Percentiles rank a stretch among this genome's conserved stretches.
These are phyloP conservation scores for Pythium phragmiticola DNA, from an alignment of 352 stramenopile genomes.

Conservation along the genomic window DNA sequence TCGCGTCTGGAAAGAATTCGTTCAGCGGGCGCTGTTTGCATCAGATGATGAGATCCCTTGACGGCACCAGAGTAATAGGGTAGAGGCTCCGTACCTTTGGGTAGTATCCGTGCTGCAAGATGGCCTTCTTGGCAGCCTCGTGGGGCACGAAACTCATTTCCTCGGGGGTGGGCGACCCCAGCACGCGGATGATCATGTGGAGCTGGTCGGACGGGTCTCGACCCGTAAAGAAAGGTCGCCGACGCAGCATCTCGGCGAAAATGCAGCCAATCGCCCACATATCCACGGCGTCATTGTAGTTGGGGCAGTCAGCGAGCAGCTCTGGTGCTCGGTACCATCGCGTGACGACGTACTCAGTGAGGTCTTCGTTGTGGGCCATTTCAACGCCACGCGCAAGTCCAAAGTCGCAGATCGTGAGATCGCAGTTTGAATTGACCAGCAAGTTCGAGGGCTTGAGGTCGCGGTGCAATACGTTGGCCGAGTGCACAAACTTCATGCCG, in stretches of 20 bases:
- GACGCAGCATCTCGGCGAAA: constrained; percentile 98
- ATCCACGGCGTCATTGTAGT: constrained; percentile 97
- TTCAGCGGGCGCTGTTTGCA: constrained; percentile 51
- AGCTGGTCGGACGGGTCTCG: constrained; percentile 81
- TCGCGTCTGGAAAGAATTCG: constrained; percentile 87
- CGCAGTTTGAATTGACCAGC: constrained; percentile 93
- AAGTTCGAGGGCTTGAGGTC: constrained; percentile 99
- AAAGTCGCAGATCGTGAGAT: constrained; percentile 92
- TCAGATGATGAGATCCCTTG: neutral
- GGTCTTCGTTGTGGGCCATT: constrained; percentile 47
- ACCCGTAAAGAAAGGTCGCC: constrained; percentile 90
- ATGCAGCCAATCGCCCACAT: constrained; percentile 98
- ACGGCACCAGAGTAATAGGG: neutral
- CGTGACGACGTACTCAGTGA: constrained; percentile 92
- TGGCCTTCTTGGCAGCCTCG: constrained; percentile 81
- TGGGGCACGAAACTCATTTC: constrained; percentile 98
- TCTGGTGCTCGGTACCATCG: constrained; percentile 96
- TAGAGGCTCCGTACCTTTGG: constrained; percentile 48
- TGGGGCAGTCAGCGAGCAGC: constrained; percentile 91
- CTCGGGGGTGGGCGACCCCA: constrained; percentile 93
- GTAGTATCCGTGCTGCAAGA: constrained; percentile 82
- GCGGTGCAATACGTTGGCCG: constrained; percentile 93
- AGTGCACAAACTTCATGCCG: constrained; percentile 93
- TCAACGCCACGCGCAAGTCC: constrained; percentile 81
- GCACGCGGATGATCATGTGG: constrained; percentile 83